Conservation (phyloP, 768 basidiomycete genomes). For the Hysterangium stoloniferum region DNA sequence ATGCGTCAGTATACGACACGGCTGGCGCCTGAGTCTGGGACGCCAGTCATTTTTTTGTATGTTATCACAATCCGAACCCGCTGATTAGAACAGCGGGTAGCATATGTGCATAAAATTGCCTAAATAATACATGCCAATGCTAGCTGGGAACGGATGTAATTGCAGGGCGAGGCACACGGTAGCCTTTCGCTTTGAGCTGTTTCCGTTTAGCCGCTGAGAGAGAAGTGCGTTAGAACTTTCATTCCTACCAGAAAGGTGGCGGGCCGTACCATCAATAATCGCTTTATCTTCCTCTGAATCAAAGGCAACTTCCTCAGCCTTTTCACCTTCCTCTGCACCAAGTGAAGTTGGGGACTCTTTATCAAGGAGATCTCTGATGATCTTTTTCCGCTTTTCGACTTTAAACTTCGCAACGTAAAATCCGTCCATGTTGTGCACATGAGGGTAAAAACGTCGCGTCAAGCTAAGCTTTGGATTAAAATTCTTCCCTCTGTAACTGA, state of each 20-base stretch:
- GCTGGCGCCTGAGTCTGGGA: too few species aligned
- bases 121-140: neutral
- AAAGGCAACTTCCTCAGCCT: constrained; percentile 42
- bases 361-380: constrained; percentile 25
- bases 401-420: constrained; percentile 99
- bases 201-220: constrained; percentile 61
- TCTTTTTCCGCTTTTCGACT: constrained; percentile 71
- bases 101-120: too few species aligned
- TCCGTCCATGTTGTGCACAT: constrained; percentile 99
- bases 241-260: constrained; percentile 7
- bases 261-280: constrained; percentile 68
- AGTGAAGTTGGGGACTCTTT: neutral
- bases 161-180: constrained; percentile 49
- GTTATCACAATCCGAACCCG: too few species aligned
- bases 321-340: constrained; percentile 22
- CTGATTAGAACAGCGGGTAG: too few species aligned
- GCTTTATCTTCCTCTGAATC: constrained; percentile 69
- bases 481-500: constrained; percentile 81
- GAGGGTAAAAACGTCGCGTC: constrained; percentile 89
- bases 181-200: constrained; percentile 68
- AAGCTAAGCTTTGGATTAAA: constrained; percentile 74
- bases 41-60: too few species aligned
- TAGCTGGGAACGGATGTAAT: constrained; percentile 18
- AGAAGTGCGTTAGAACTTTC: constrained; percentile 12
- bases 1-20: too few species aligned